A percentile compares a stretch with the other conserved stretches of the same genome.
These are phyloP conservation scores for Hippophae gyantsensis DNA, from an alignment of 306 rosid species.

Conservation along the genomic window DNA sequence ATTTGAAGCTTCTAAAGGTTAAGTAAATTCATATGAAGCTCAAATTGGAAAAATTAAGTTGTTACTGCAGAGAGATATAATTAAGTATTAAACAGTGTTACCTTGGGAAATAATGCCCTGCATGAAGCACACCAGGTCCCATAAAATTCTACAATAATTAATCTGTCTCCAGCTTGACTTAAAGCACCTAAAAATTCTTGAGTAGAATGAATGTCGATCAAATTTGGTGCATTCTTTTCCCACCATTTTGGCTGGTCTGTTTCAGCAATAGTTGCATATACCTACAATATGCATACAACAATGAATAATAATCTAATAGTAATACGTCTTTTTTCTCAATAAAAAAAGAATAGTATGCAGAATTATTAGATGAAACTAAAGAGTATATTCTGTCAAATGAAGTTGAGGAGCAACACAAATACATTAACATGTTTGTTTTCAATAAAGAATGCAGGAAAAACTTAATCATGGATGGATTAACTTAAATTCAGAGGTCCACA, in stretches of 20 bases:
- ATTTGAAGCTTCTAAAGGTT: too few relatives aligned
- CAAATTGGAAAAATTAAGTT: too few relatives aligned
- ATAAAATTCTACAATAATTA: constrained; percentile 92
- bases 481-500: too few relatives aligned
- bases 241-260: constrained; percentile 97
- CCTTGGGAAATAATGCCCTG: constrained; percentile 96
- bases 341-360: too few relatives aligned
- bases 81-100: constrained; percentile 9
- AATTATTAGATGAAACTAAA: too few relatives aligned
- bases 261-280: constrained; percentile 64
- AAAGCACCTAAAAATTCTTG: constrained; percentile 78
- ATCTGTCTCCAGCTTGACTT: constrained; percentile 79
- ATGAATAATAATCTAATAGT: neutral
- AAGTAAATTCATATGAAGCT: too few relatives aligned
- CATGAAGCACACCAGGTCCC: constrained; percentile 99
- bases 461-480: too few relatives aligned
- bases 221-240: constrained; percentile 91
- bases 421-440: too few relatives aligned
- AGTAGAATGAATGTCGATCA: constrained; percentile 91
- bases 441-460: too few relatives aligned
- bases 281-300: constrained; percentile 34
- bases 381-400: too few relatives aligned
- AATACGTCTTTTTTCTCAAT: too few relatives aligned
- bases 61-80: neutral
- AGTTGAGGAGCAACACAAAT: too few relatives aligned